Percentiles rank a stretch among this genome's conserved stretches.
phyloP scores from a whole-genome alignment of 139 green algal genomes.

The Diplosphaera chodatii region DNA sequence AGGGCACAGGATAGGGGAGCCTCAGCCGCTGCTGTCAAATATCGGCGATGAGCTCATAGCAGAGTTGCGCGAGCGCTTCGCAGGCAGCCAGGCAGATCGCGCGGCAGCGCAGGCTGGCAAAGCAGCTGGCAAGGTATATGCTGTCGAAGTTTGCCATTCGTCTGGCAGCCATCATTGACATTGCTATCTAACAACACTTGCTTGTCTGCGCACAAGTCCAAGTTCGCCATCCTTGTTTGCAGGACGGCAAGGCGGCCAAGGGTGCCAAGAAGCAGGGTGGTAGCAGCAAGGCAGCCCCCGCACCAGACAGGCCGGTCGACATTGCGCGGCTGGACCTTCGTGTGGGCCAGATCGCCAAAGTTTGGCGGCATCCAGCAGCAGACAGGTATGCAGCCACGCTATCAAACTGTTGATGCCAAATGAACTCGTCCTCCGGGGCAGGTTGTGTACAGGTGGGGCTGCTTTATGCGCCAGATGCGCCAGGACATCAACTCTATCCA shows the following conservation, averaged over 20 bases:
- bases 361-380: slow-evolving; percentile 61
- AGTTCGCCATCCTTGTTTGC: too few relatives aligned
- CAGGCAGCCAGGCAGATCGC: slow-evolving; percentile 30
- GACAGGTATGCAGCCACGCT: slow-evolving; percentile 16
- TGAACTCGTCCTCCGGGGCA: too few relatives aligned
- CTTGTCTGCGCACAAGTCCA: too few relatives aligned
- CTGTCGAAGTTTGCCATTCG: too few relatives aligned
- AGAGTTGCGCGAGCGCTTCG: slow-evolving; percentile 24
- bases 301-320: slow-evolving; percentile 24
- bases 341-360: slow-evolving; percentile 64
- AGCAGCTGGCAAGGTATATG: not conserved
- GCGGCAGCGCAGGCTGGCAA: not conserved
- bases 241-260: not conserved
- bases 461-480: too few relatives aligned
- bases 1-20: slow-evolving; percentile 63
- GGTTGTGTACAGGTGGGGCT: too few relatives aligned
- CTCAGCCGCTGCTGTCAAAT: slow-evolving; percentile 50
- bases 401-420: too few relatives aligned
- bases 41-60: slow-evolving; percentile 40
- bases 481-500: too few relatives aligned
- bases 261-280: slow-evolving; percentile 8
- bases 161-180: too few relatives aligned
- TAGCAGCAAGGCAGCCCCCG: slow-evolving; percentile 3
- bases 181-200: too few relatives aligned
- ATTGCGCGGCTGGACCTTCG: slow-evolving; percentile 69